Evolutionary conservation across 2,329 filamentous ascomycete species (phyloP), one percentile per base, ranked within the genome.

Genomic region (Ascocoryne sarcoides): DNA sequence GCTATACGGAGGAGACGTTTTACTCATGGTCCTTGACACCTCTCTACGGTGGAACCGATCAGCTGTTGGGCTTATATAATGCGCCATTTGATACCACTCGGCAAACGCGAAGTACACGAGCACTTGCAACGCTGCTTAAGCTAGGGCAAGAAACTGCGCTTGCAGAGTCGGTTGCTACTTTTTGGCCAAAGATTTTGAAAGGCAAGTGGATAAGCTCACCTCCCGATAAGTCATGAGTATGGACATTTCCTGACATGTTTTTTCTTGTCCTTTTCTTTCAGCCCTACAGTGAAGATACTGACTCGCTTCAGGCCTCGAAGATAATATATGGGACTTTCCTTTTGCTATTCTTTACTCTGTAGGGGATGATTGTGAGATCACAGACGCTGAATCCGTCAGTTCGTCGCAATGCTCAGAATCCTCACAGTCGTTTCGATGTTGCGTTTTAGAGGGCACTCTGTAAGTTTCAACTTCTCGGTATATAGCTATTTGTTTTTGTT

Each of bases 1-100:
- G 78, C 0, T 86, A 76, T 47, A 61, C 84, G 1, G 84, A 92
- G 58, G 85, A 92, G 56, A 80, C 83, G 0, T 90, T 84, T 56
- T 90, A 88, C 58, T 84, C 82, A 5, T 90, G 84, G 84, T 82
- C 77, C 2, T 76, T 90, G 33, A 82, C 88, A 12, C 85, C 85
- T 0, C 69, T 90, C 46, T 76, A 89, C 2, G 84, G 83, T 5
- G 69, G 70, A 16, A 80, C 86, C 35, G 82, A 83, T 2, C 73
- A 73, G 10, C 81, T 89, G 3, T 76, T 84, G 43, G 84, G 82
- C 1, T 60, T 90, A 0, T 89, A 87, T 59, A 89, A 89, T 54
- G 82, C 84, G 1, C 75, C 81, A 0, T 89, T 89, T 48, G 85
- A 90, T 50, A 86, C 87, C 53, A 90, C 85, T 1, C 65, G 79